Base-by-base conservation (phyloP, 2,329 filamentous ascomycete genomes). In the Furcasterigmium furcatum region DNA sequence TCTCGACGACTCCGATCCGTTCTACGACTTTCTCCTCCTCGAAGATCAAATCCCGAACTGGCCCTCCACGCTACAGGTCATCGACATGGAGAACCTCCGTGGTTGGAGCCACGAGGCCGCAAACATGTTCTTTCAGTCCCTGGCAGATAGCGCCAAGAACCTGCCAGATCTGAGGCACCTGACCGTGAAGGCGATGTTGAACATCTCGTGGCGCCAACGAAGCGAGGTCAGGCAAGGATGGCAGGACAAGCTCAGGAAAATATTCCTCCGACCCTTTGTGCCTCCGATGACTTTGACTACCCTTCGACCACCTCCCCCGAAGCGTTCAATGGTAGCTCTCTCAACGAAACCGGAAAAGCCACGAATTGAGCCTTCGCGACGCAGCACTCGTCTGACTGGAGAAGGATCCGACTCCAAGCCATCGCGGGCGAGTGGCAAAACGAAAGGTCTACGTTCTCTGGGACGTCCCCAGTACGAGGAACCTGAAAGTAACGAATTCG, bases 191-290 rank as follows among this genome's bases (percentile, higher is more conserved):
- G 84, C 86, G 1, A 92, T 90, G 63, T 72, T 96, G 40, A 82
- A 91, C 57, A 79, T 83, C 38, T 84, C 87, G 10, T 96, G 91
- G 88, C 84, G 90, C 50, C 82, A 90, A 58, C 82, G 92, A 35
- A 87, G 87, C 16, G 77, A 77, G n/a, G 85, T 96, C 57, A 80
- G 91, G 32, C 82, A 86, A 53, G 79, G 81, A 52, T 95, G 91
- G 88, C 83, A 83, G 41, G 73, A 78, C n/a, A 83, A 76, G 51
- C 70, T 96, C 43, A 77, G 82, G 45, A 74, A 71, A 12, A 76
- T 90, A 3, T 91, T 89, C 56, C 73, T 83, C 41, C 72, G 80
- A 14, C 66, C 63, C 3, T 64, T 62, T 14, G 52, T 65, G 18
- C 60, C 72, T 4, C 79, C 79, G 9, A 12, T 10, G 9, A 14